Base-by-base conservation (phyloP, 164 flowering plant species). In the Vitis rotundifolia region DNA sequence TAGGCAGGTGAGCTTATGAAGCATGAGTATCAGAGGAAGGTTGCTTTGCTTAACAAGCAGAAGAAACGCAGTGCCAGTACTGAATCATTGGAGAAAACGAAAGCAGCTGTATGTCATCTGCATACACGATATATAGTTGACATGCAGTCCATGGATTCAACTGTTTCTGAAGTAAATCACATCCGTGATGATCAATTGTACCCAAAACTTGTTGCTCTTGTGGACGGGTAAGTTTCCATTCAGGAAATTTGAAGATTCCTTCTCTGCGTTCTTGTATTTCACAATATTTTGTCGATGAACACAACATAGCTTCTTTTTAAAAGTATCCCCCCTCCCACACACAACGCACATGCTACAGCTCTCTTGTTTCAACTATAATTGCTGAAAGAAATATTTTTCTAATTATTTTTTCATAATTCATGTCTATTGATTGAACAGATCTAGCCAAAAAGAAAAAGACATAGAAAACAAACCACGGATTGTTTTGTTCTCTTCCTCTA, bases 31-130 rank as follows among this genome's bases (percentile, higher is more conserved):
- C 91, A 88, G 72, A 85, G 91, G 66, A 94, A 94, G 68, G 89
- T 92, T 63, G 69, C 88, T 48, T 47, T 85, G 73, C 78, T 92
- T 64, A 89, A 86, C 79, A 91, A 82, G 79, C 97, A 88, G 73
- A 91, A 87, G 86, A 92, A 84, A 66, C 87, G 92, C 8, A 81
- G 85, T 63, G 81, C 83, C 14, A 82, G 68, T 68, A 22, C 86
- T 52, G 97, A 91, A 73, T 72, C 93, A 50, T 61, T 94, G 78
- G 97, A 94, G 76, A 94, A 89, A 76, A 83, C 97, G 56, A 92
- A 92, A 80, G 98, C 98, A 19, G 91, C 98, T 60, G 97, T 92
- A n/a, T 88, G 94, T 74, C 97, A 94, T 85, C 76, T 92, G 83
- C 97, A 94, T 60, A 91, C 97, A 14, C 82, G 94, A 75, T 91